phyloP scores from a whole-genome alignment of 225 moss, liverwort and hornwort species.

The Climacium dendroides region DNA sequence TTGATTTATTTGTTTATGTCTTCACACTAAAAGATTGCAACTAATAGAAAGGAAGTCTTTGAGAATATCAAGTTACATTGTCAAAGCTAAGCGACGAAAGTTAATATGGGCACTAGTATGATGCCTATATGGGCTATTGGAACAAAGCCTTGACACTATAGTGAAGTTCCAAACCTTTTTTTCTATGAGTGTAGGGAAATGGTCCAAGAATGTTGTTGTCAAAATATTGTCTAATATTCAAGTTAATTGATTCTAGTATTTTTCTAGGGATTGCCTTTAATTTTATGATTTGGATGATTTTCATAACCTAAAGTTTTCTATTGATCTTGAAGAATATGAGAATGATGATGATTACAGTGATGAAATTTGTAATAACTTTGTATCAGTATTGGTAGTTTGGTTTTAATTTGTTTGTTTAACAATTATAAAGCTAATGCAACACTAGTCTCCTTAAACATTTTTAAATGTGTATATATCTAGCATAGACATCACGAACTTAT shows the following conservation, averaged over 20 bases:
- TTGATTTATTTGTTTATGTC: not conserved
- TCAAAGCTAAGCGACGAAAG: not conserved
- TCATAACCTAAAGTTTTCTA: not conserved
- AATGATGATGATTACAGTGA: not conserved
- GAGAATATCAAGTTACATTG: not conserved
- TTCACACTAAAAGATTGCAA: not conserved
- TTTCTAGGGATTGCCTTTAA: not conserved
- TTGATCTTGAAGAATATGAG: not conserved
- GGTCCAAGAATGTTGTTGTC: not conserved
- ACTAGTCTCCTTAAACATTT: accelerated
- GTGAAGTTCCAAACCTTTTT: not conserved
- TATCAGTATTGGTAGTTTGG: not conserved
- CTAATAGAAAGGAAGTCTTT: not conserved
- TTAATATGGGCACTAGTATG: not conserved
- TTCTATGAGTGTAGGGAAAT: not conserved
- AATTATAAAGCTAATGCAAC: not conserved
- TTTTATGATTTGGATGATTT: not conserved
- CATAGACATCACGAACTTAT: not conserved
- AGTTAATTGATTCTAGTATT: not conserved
- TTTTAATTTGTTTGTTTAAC: not conserved
- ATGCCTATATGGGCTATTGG: not conserved
- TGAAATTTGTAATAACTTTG: not conserved
- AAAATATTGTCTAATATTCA: not conserved
- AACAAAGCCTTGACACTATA: accelerated
- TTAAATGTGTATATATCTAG: not conserved